These are phyloP conservation scores for Aspergillus bertholletiae DNA, from an alignment of 495 filamentous ascomycete species.

Conservation along the genomic window DNA sequence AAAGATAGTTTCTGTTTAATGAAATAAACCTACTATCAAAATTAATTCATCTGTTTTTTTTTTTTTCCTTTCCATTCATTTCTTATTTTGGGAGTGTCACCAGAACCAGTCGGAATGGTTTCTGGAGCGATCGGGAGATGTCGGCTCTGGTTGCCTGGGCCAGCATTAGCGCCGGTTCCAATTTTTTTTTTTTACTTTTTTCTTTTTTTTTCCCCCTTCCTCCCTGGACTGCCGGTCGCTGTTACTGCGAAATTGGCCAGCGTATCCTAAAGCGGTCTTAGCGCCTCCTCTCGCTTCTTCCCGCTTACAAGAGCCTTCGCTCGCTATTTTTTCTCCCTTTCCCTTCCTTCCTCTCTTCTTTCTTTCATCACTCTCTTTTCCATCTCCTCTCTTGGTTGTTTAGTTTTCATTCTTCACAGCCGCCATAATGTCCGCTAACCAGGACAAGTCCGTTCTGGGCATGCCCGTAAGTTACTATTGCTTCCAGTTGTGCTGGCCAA, in stretches of 20 bases:
- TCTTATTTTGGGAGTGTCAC: neutral
- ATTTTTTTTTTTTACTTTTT: conserved; percentile 15
- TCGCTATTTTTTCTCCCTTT: conserved; percentile 37
- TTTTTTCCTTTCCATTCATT: neutral
- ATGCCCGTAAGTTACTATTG: conserved; percentile 59
- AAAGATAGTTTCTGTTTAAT: neutral
- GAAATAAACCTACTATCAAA: no score
- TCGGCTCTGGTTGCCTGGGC: conserved; percentile 34
- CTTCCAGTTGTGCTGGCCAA: conserved; percentile 6
- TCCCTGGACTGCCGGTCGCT: conserved; percentile 6
- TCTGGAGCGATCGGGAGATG: conserved; percentile 43
- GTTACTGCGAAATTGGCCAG: conserved; percentile 11
- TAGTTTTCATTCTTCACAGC: conserved; percentile 38
- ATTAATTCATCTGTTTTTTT: no score
- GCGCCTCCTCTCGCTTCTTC: conserved; percentile 39
- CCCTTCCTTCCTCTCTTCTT: conserved; percentile 27
- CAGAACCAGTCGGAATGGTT: conserved; percentile 13
- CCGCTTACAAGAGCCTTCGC: conserved; percentile 42
- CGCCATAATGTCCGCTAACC: conserved; percentile 49
- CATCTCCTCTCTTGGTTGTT: conserved; percentile 40
- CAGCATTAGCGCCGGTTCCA: conserved; percentile 25
- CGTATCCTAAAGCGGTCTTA: conserved; percentile 17
- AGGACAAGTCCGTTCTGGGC: conserved; percentile 80
- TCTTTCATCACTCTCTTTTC: conserved; percentile 29
- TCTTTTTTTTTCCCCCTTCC: conserved; percentile 11